Base-by-base conservation (phyloP, 192 early-diverging fungal species). In the Gamsiella multidivaricata region DNA sequence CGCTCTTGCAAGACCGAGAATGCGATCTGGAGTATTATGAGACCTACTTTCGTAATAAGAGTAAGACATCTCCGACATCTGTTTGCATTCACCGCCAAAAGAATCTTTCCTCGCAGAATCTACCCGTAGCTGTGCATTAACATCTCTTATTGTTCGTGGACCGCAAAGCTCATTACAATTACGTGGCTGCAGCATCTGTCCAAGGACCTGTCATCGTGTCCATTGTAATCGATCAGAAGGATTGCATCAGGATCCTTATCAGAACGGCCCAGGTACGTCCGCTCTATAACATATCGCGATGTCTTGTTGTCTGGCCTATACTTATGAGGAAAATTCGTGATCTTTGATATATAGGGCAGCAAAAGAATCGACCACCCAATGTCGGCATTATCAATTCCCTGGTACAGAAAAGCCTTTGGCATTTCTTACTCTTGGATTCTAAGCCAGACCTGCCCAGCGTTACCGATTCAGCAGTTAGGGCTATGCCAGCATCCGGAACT, bases 21-120 rank as follows among this genome's bases (percentile, higher is more conserved):
- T 85, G 88, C 72, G 90, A 91, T 69, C 85, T 91, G 32, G 86
- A 86, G 41, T 91, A 86, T 81, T 90, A 89, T 65, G 79, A 87
- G 34, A 84, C 86, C 23, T 81, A 90, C 80, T 91, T 91, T 67
- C 82, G 84, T 66, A 85, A 88, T 12, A 88, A 88, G 72, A 61
- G 87, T 88, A 70, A 10, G 45, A 46, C n/a, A n/a, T n/a, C n/a
- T n/a, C n/a, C n/a, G n/a, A n/a, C n/a, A n/a, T n/a, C n/a, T n/a
- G n/a, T n/a, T n/a, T n/a, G n/a, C n/a, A n/a, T n/a, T n/a, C n/a
- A n/a, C n/a, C n/a, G n/a, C n/a, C n/a, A n/a, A n/a, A n/a, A n/a
- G n/a, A n/a, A n/a, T n/a, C n/a, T n/a, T n/a, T n/a, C n/a, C n/a
- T n/a, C n/a, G n/a, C n/a, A n/a, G n/a, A n/a, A n/a, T n/a, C n/a